These are phyloP conservation scores for Rossbeevera mucosa DNA, from an alignment of 768 basidiomycete genomes.

Conservation along the genomic window DNA sequence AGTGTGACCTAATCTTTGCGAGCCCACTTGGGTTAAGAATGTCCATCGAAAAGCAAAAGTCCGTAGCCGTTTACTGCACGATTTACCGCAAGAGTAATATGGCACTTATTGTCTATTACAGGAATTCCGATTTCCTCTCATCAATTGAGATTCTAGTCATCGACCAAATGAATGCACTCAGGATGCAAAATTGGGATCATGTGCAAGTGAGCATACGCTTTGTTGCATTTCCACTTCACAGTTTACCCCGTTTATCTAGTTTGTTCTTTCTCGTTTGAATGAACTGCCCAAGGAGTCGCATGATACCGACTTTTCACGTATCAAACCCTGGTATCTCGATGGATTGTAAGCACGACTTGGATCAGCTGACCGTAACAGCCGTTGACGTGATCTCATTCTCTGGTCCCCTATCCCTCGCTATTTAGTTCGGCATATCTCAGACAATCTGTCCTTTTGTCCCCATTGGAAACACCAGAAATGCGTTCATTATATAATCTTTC, in stretches of 20 bases:
- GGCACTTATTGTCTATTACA: constrained; percentile 26
- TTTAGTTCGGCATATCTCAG: constrained; percentile 78
- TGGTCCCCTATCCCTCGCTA: not conserved
- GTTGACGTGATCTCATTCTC: constrained; percentile 52
- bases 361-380: constrained; percentile 66
- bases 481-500: constrained; percentile 71
- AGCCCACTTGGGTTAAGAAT: constrained; percentile 89
- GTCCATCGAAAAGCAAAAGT: constrained; percentile 94
- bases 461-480: constrained; percentile 87
- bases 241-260: constrained; percentile 44
- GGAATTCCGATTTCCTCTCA: constrained; percentile 85
- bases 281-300: constrained; percentile 89
- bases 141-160: constrained; percentile 89
- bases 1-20: constrained; percentile 86
- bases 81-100: not conserved
- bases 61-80: constrained; percentile 24
- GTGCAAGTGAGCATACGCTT: constrained; percentile 58
- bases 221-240: not conserved
- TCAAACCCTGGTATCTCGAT: constrained; percentile 98
- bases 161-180: constrained; percentile 88
- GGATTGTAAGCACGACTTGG: constrained; percentile 63
- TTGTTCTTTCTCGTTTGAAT: constrained; percentile 81
- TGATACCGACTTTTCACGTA: constrained; percentile 91
- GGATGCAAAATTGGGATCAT: constrained; percentile 99
- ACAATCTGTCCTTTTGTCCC: constrained; percentile 83